Evolutionary conservation across 805 yeast genomes (phyloP).

Genomic region (Brettanomyces nanus): DNA sequence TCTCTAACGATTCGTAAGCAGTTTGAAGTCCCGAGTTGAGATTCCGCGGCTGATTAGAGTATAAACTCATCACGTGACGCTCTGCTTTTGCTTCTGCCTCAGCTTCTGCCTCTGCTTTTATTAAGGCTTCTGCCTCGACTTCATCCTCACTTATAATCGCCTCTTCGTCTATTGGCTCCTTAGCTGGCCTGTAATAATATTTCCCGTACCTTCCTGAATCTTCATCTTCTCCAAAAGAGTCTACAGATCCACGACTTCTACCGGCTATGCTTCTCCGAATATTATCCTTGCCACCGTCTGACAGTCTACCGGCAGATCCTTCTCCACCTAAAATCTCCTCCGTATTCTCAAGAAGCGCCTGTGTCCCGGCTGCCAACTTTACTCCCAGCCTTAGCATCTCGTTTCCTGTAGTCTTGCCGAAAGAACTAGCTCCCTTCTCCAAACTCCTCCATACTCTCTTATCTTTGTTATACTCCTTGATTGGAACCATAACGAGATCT

Average conservation of each 20-base stretch:
- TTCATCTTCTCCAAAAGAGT: constrained; percentile 22
- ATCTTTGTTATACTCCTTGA: constrained; percentile 66
- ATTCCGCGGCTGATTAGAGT: constrained; percentile 76
- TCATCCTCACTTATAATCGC: constrained; percentile 4
- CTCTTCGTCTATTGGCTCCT: not conserved
- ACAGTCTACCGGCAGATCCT: constrained; percentile 40
- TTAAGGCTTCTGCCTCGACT: constrained; percentile 14
- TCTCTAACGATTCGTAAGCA: constrained; percentile 70
- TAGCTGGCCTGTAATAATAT: constrained; percentile 1
- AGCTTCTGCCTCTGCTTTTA: constrained; percentile 12
- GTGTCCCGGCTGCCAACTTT: constrained; percentile 82
- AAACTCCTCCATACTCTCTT: constrained; percentile 61
- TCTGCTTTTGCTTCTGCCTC: constrained; percentile 12
- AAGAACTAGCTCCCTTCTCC: constrained; percentile 65
- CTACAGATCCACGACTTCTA: constrained; percentile 19
- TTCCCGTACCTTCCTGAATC: constrained; percentile 9
- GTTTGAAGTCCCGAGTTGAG: constrained; percentile 62
- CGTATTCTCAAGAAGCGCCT: constrained; percentile 66
- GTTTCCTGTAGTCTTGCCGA: constrained; percentile 70
- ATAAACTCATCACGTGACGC: constrained; percentile 49
- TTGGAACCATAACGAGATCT: constrained; percentile 65
- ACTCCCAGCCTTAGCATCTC: constrained; percentile 79
- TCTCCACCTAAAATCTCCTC: constrained; percentile 74
- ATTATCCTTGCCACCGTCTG: constrained; percentile 3
- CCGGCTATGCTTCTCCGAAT: not conserved